These are phyloP conservation scores for Peltaster fructicola DNA, from an alignment of 2,329 filamentous ascomycete species.

Conservation along the genomic window DNA sequence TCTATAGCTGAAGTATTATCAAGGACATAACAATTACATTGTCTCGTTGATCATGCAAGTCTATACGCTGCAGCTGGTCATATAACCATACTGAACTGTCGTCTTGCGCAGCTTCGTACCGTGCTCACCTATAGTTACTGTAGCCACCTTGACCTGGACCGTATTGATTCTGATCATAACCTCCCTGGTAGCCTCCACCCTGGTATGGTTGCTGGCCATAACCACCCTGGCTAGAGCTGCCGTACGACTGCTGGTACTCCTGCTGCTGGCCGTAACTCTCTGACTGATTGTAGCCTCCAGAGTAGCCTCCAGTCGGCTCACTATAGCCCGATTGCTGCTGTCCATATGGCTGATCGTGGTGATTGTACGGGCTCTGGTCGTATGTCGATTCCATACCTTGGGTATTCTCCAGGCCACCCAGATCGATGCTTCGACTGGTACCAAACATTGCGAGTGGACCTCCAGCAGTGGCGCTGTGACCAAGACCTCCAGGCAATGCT, in stretches of 20 bases:
- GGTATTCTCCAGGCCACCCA: not conserved
- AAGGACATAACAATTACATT: too few relatives aligned
- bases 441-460: constrained; percentile 2
- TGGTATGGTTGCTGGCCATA: constrained; percentile 14
- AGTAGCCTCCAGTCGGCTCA: too few relatives aligned
- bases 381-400: constrained; percentile 4
- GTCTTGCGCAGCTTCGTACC: too few relatives aligned
- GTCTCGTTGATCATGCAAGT: too few relatives aligned
- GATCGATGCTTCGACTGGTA: constrained; percentile 1
- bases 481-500: constrained; percentile 4
- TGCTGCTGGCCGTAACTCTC: not conserved
- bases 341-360: too few relatives aligned
- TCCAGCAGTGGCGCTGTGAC: constrained; percentile 7
- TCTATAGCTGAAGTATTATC: too few relatives aligned
- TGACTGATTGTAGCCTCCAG: too few relatives aligned
- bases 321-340: constrained; percentile 3
- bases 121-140: constrained; percentile 7
- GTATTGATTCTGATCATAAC: constrained; percentile 8
- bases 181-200: constrained; percentile 5
- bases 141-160: constrained; percentile 9
- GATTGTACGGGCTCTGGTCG: constrained; percentile 9
- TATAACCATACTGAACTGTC: constrained; percentile 5
- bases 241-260: constrained; percentile 1
- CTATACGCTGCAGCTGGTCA: constrained; percentile 7
- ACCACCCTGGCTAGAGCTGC: constrained; percentile 3